Evolutionary conservation across 371 early-diverging fungal species (phyloP).

Genomic region (Apophysomyces elegans): DNA sequence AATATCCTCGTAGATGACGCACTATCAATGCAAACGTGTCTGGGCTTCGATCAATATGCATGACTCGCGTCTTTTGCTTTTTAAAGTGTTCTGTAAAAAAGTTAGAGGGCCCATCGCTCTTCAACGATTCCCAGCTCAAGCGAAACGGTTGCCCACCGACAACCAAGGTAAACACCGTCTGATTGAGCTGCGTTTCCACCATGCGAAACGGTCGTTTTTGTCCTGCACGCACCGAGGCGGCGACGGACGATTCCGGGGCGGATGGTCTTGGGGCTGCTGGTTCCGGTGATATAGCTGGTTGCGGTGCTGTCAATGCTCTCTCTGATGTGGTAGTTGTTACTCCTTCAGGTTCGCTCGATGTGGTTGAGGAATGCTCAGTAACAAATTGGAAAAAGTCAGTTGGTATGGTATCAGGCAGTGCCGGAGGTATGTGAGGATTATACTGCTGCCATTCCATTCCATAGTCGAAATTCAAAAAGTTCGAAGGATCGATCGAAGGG

Average conservation of each 20-base stretch:
- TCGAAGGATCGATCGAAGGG: conserved; percentile 7
- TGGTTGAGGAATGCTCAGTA: neutral
- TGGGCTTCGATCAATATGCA: conserved; percentile 66
- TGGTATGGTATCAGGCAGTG: conserved; percentile 15
- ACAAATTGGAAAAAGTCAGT: conserved; percentile 33
- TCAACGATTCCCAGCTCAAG: conserved; percentile 51
- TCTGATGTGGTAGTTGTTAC: neutral
- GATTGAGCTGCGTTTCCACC: conserved; percentile 29
- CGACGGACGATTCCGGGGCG: neutral
- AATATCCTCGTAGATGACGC: conserved; percentile 66
- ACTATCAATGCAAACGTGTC: conserved; percentile 60
- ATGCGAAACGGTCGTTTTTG: conserved; percentile 4
- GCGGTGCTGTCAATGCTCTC: neutral
- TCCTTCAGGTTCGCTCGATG: neutral
- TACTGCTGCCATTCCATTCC: conserved; percentile 7
- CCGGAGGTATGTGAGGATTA: conserved; percentile 2
- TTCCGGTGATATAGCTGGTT: neutral
- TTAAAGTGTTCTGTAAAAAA: conserved; percentile 47
- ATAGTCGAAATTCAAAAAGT: conserved; percentile 26
- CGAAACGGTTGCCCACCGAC: conserved; percentile 51
- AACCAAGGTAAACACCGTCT: conserved; percentile 42
- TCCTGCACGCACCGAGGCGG: neutral
- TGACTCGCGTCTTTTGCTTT: conserved; percentile 31
- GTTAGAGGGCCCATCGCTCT: conserved; percentile 54
- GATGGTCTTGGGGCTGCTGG: neutral